phyloP scores from a whole-genome alignment of 2,329 filamentous ascomycete genomes.

The Diaporthe helianthi region DNA sequence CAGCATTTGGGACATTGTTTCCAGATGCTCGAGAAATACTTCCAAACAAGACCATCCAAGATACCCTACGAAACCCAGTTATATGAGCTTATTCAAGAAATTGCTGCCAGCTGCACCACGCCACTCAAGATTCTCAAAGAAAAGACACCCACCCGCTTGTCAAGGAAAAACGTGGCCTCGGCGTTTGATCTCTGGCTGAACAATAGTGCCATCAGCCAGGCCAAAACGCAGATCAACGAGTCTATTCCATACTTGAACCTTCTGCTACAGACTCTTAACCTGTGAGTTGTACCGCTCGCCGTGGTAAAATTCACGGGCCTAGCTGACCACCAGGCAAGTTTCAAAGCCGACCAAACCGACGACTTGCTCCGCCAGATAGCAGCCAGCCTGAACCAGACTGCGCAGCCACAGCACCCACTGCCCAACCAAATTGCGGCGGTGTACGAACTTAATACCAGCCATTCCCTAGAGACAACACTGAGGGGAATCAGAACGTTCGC shows the following conservation, averaged over 20 bases:
- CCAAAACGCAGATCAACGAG: constrained; percentile 13
- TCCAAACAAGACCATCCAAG: background rate
- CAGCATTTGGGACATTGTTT: background rate
- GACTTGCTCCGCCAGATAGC: background rate
- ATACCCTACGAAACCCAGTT: constrained; percentile 17
- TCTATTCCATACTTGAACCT: constrained; percentile 15
- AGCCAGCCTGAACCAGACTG: background rate
- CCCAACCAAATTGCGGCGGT: background rate
- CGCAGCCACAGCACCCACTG: background rate
- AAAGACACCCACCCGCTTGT: background rate
- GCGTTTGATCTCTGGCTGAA: constrained; percentile 22
- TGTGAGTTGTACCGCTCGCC: constrained; percentile 6
- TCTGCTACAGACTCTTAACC: constrained; percentile 1
- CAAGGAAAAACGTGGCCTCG: background rate
- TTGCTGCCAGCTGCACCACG: constrained; percentile 9
- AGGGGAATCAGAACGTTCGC: constrained; percentile 13
- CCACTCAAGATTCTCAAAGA: background rate
- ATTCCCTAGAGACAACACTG: background rate
- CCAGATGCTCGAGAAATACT: background rate
- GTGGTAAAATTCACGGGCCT: rapidly evolving
- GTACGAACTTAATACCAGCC: constrained; percentile 5
- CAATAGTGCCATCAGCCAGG: constrained; percentile 6
- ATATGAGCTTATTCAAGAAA: constrained; percentile 6
- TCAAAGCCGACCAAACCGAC: constrained; percentile 25
- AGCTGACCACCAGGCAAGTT: background rate